Evolutionary conservation across 345 rosid genomes (phyloP).

Genomic region (Acer campestre): DNA sequence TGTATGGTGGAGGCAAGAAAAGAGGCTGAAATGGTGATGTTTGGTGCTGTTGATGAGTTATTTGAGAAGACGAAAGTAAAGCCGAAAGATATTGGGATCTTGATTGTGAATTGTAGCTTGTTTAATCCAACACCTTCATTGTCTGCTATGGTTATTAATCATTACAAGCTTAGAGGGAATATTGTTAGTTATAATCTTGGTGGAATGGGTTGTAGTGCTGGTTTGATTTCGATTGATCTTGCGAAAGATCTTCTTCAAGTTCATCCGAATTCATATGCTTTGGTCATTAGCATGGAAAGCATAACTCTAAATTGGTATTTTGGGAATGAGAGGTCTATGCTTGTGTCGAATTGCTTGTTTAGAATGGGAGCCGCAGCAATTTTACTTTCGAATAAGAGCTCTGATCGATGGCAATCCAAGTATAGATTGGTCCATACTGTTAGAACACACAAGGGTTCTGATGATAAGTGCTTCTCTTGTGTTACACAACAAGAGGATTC

Average conservation of each 20-base stretch:
- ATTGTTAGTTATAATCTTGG: slow-evolving; percentile 55
- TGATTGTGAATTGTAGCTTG: slow-evolving; percentile 53
- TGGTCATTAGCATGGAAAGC: slow-evolving; percentile 61
- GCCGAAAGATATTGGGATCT: slow-evolving; percentile 48
- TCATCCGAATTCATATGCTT: slow-evolving; percentile 49
- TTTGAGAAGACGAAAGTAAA: slow-evolving; percentile 44
- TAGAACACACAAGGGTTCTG: slow-evolving; percentile 56
- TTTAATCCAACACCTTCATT: slow-evolving; percentile 60
- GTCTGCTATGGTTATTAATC: slow-evolving; percentile 55
- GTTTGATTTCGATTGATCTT: slow-evolving; percentile 56
- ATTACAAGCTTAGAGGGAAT: slow-evolving; percentile 48
- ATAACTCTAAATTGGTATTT: slow-evolving; percentile 58
- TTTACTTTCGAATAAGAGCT: slow-evolving; percentile 45
- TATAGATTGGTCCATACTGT: slow-evolving; percentile 55
- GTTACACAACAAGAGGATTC: slow-evolving; percentile 55
- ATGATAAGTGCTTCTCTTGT: slow-evolving; percentile 50
- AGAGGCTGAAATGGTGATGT: slow-evolving; percentile 57
- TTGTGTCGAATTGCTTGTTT: slow-evolving; percentile 57
- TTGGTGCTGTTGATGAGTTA: slow-evolving; percentile 53
- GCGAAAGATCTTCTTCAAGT: slow-evolving; percentile 56
- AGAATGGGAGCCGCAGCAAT: slow-evolving; percentile 64
- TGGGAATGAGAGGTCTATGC: slow-evolving; percentile 56
- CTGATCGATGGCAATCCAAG: slow-evolving; percentile 41
- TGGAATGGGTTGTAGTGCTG: slow-evolving; percentile 77
- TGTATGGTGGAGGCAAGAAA: slow-evolving; percentile 49